These are phyloP conservation scores for Elsinoe arachidis DNA, from an alignment of 2,329 filamentous ascomycete species.

Conservation along the genomic window DNA sequence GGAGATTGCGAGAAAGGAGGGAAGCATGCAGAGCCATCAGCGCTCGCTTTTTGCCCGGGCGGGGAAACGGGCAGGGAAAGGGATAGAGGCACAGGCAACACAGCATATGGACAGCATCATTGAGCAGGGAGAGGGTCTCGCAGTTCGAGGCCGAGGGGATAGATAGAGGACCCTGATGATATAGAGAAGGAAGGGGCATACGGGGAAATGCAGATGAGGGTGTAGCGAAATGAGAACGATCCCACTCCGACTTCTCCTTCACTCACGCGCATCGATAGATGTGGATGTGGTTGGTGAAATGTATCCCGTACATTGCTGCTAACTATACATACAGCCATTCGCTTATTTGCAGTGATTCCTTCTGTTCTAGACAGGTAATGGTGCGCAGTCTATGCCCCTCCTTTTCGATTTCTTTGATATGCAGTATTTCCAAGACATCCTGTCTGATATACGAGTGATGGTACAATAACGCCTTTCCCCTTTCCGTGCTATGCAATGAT, in stretches of 20 bases:
- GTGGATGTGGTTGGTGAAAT: background rate
- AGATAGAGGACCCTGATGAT: background rate
- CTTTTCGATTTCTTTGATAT: background rate
- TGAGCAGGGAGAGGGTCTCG: background rate
- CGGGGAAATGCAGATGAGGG: background rate
- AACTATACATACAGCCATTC: background rate
- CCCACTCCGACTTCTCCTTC: background rate
- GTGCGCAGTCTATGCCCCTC: background rate
- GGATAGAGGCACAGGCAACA: background rate
- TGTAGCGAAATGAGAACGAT: background rate
- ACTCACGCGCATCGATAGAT: background rate
- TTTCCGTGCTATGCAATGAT: constrained; percentile 2
- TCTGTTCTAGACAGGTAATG: background rate
- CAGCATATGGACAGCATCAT: background rate
- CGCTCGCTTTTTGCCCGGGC: background rate
- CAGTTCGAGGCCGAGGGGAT: background rate
- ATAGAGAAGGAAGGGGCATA: background rate
- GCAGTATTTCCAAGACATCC: background rate
- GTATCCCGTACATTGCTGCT: constrained; percentile 8
- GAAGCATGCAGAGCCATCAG: background rate
- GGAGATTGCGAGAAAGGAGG: too few species aligned
- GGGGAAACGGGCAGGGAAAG: background rate
- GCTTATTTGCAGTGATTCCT: background rate
- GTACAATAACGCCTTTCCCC: background rate
- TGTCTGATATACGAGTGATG: background rate